Evolutionary conservation across 2,329 filamentous ascomycete species (phyloP), one percentile per base, ranked within the genome.

Genomic region (Curvularia sp.): DNA sequence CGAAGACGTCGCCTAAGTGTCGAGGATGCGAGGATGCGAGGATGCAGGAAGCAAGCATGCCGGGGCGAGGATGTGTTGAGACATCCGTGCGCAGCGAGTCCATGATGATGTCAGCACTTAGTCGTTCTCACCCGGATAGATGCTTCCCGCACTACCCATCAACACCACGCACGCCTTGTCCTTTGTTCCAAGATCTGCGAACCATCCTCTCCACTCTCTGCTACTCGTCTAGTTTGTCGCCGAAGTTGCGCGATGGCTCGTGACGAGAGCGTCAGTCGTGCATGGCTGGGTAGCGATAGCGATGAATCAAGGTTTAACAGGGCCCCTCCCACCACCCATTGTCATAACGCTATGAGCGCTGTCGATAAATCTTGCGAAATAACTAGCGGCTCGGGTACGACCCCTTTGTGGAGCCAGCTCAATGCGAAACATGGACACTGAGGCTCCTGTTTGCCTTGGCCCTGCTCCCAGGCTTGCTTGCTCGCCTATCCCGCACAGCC

Each of bases 231-330:
- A 18, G 25, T 38, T 23, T 15, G 15, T 51, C 25, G 53, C 48
- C 53, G 53, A 56, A 23, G 19, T 52, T 52, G 53, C 21, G 53
- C 53, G 53, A 43, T 25, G 47, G 45, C 39, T 51, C 39, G 39
- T 51, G 30, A 43, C 47, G 47, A 45, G 25, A 30, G 19, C 36
- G 23, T 23, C 38, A 27, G 10, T 32, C 52, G 25, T 19, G 34
- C 41, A 25, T 47, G 45, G 48, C 36, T 13, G 34, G 52, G 39
- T 55, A 38, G 27, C 36, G 13, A 30, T 55, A 38, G 27, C 36
- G 13, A 30, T n/a, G 49, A 28, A 45, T 30, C 45, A 32, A 55
- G 46, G 48, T 55, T 49, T 55, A 36, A 50, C 52, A 25, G 25
- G 52, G 36, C 30, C 38, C 18, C 25, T 49, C 46, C 45, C 27